phyloP scores from a whole-genome alignment of 1,284 basidiomycete genomes.

The Chalciporus sp. region DNA sequence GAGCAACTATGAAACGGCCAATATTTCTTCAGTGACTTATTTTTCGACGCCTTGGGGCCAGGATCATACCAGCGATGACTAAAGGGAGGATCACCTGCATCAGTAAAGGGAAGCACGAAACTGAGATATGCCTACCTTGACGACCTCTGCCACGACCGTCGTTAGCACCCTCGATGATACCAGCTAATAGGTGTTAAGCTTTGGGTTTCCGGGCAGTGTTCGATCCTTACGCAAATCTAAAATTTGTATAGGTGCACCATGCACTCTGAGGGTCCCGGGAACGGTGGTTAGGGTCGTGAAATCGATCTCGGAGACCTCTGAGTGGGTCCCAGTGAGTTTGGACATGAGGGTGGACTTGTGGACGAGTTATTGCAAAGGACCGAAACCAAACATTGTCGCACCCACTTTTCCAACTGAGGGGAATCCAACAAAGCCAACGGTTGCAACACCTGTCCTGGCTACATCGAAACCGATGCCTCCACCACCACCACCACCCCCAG shows the following conservation, averaged over 20 bases:
- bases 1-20: slow-evolving; percentile 65
- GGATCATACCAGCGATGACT: slow-evolving; percentile 80
- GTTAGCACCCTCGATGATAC: slow-evolving; percentile 99
- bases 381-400: slow-evolving; percentile 18
- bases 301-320: slow-evolving; percentile 97
- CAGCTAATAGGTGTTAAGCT: slow-evolving; percentile 52
- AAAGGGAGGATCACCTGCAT: background rate
- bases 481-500: slow-evolving; percentile 82
- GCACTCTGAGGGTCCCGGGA: slow-evolving; percentile 93
- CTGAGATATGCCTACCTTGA: slow-evolving; percentile 63
- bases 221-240: slow-evolving; percentile 77
- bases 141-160: slow-evolving; percentile 98
- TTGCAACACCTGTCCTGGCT: slow-evolving; percentile 93
- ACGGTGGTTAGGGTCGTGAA: slow-evolving; percentile 95
- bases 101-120: background rate
- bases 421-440: slow-evolving; percentile 94
- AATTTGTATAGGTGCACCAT: slow-evolving; percentile 92
- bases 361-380: slow-evolving; percentile 6
- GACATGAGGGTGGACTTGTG: slow-evolving; percentile 94
- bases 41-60: slow-evolving; percentile 10
- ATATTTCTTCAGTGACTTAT: slow-evolving; percentile 14
- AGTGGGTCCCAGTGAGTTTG: slow-evolving; percentile 96
- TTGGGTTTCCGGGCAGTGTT: slow-evolving; percentile 8
- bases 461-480: slow-evolving; percentile 95
- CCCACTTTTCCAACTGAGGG: slow-evolving; percentile 85